phyloP scores from a whole-genome alignment of 2,329 filamentous ascomycete genomes.

The Xylaria sp. region DNA sequence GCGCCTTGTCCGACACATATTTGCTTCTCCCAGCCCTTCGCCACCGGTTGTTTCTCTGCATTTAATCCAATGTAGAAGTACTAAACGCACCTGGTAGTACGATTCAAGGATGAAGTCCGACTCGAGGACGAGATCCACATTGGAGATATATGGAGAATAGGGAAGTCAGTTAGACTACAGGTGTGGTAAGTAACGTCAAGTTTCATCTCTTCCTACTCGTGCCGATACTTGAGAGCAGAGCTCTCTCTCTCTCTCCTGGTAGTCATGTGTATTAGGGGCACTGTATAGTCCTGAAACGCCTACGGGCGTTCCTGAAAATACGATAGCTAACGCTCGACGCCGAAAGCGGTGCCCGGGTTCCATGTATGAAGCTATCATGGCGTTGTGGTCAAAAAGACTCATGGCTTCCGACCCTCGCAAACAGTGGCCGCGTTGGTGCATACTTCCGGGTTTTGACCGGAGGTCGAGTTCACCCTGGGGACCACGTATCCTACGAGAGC shows the following conservation, averaged over 20 bases:
- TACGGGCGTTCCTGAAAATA: background rate
- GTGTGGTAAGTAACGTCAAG: conserved; percentile 22
- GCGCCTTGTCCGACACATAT: background rate
- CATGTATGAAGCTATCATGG: conserved; percentile 36
- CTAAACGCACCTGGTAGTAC: conserved; percentile 10
- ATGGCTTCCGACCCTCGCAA: conserved; percentile 33
- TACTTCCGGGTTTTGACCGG: conserved; percentile 32
- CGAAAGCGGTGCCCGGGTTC: conserved; percentile 30
- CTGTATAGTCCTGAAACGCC: background rate
- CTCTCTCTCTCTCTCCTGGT: background rate
- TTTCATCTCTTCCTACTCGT: background rate
- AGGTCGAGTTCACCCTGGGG: conserved; percentile 31
- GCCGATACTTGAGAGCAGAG: background rate
- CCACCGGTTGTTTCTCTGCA: background rate
- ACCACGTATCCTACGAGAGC: conserved; percentile 27
- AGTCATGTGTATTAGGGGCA: background rate
- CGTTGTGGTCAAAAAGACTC: conserved; percentile 34
- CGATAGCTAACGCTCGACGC: background rate
- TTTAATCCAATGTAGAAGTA: background rate
- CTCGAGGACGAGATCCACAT: conserved; percentile 33
- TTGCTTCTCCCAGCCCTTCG: background rate
- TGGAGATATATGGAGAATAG: conserved; percentile 35
- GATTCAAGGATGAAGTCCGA: conserved; percentile 17
- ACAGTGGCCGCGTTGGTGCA: conserved; percentile 30
- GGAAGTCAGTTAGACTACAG: conserved; percentile 29